Evolutionary conservation across 2,329 filamentous ascomycete genomes (phyloP), one percentile per base, ranked within the genome.

Genomic region (Alternaria novae-zelandiae): DNA sequence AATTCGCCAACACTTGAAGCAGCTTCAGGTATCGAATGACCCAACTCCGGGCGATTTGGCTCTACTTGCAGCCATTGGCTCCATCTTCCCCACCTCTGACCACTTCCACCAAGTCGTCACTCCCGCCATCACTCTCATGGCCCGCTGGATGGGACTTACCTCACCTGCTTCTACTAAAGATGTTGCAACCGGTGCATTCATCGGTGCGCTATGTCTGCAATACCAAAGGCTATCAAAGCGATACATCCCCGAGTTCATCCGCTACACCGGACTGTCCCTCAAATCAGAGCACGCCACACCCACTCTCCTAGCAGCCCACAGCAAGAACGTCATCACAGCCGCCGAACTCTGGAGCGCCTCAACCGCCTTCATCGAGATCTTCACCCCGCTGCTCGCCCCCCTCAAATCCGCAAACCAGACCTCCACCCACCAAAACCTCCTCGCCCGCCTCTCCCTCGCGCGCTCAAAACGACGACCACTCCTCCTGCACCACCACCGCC

Each of bases 41-140:
- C 74, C 86, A 78, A 70, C 79, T 12, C 77, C 85, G n/a, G 92
- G 93, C 17, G 94, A 99, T 73, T 82, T 99, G 20, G 82, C 94
- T 21, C 82, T 97, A n/a, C 83, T 99, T 36, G 94, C 93, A 0
- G 94, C 93, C 0, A 88, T 97, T 63, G 89, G 90, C 44, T 89
- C 89, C 3, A 91, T 96, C 57, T 99, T 97, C 74, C 94, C 96
- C 5, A 97, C 96, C 0, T 97, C 94, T 0, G 96, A 99, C 80
- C 94, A 98, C 81, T 99, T 98, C 80, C 96, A 99, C 74, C 91
- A 96, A 72, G 93, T 98, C 36, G 91, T 93, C 44, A 99, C 96
- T 2, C 96, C 96, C 2, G 91, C 95, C 1, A 91, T 93, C 80
- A 88, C 97, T 6, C 87, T 90, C n/a, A 92, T 98, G 80, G 88